phyloP scores from a whole-genome alignment of 2,329 filamentous ascomycete species.

The Aspergillus ibericus region DNA sequence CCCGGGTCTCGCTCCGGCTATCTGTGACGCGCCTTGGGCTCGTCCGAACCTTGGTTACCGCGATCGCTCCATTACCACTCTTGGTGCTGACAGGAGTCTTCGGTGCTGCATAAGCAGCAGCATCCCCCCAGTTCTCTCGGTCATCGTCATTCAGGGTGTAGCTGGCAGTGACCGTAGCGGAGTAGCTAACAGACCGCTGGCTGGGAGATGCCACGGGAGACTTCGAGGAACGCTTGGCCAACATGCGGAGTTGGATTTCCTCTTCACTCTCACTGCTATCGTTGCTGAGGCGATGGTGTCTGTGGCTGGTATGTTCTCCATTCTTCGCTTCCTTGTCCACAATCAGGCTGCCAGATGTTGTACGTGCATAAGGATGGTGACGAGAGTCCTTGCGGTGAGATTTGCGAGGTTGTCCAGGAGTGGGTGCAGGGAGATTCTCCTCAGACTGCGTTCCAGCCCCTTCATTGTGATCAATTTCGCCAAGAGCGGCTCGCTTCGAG shows the following conservation, averaged over 20 bases:
- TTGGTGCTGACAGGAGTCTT: slow-evolving; percentile 60
- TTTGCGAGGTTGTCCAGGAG: slow-evolving; percentile 93
- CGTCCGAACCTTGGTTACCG: slow-evolving; percentile 64
- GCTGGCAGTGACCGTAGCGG: slow-evolving; percentile 69
- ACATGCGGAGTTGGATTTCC: slow-evolving; percentile 75
- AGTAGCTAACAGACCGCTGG: slow-evolving; percentile 72
- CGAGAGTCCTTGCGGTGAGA: slow-evolving; percentile 72
- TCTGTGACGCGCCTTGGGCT: slow-evolving; percentile 49
- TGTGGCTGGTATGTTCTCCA: slow-evolving; percentile 48
- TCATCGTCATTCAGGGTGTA: slow-evolving; percentile 67
- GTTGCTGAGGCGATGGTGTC: slow-evolving; percentile 58
- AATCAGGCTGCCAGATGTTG: slow-evolving; percentile 48
- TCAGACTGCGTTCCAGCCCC: slow-evolving; percentile 54
- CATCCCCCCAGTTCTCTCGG: slow-evolving; percentile 63
- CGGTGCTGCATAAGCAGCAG: slow-evolving; percentile 26
- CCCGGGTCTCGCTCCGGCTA: slow-evolving; percentile 39
- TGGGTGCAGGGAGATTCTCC: slow-evolving; percentile 90
- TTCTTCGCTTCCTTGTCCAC: slow-evolving; percentile 33
- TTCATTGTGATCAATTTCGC: slow-evolving; percentile 85
- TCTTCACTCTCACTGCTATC: slow-evolving; percentile 71
- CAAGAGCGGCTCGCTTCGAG: slow-evolving; percentile 79
- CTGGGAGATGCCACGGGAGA: slow-evolving; percentile 62
- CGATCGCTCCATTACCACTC: slow-evolving; percentile 52
- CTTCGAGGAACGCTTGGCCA: slow-evolving; percentile 66
- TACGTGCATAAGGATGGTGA: slow-evolving; percentile 70